These are phyloP conservation scores for Torulaspora microellipsoides DNA, from an alignment of 805 yeast genomes.

Conservation along the genomic window DNA sequence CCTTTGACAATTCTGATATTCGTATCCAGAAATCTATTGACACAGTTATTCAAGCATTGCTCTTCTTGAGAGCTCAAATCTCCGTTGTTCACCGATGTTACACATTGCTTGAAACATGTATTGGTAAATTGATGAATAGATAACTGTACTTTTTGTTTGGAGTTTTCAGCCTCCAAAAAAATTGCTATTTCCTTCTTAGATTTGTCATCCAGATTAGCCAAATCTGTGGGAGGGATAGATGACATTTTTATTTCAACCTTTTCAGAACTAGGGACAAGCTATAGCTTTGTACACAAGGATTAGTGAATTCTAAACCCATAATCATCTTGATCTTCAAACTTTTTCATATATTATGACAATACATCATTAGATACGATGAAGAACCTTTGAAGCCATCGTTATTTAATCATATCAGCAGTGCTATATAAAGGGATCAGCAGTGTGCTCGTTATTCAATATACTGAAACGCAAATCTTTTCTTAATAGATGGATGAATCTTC, in stretches of 20 bases:
- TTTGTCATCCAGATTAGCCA: conserved; percentile 53
- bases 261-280: too few relatives aligned
- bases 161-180: conserved; percentile 77
- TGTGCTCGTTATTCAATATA: too few relatives aligned
- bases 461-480: too few relatives aligned
- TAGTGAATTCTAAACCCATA: too few relatives aligned
- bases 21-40: conserved; percentile 81
- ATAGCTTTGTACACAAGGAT: too few relatives aligned
- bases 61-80: conserved; percentile 58
- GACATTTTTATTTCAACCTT: conserved; percentile 23
- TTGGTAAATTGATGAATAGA: conserved; percentile 87
- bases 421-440: background rate
- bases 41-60: conserved; percentile 71
- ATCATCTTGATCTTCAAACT: too few relatives aligned
- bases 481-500: background rate
- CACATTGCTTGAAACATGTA: conserved; percentile 85
- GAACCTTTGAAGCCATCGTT: too few relatives aligned
- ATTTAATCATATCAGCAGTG: background rate
- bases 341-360: too few relatives aligned
- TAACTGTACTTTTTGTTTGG: conserved; percentile 82
- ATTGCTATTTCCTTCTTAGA: conserved; percentile 69
- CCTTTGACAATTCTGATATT: conserved; percentile 76
- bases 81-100: conserved; percentile 44
- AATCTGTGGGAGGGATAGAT: conserved; percentile 38
- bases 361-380: too few relatives aligned